Base-by-base conservation (phyloP, 352 stramenopile species). In the Aphanomyces invadans region DNA sequence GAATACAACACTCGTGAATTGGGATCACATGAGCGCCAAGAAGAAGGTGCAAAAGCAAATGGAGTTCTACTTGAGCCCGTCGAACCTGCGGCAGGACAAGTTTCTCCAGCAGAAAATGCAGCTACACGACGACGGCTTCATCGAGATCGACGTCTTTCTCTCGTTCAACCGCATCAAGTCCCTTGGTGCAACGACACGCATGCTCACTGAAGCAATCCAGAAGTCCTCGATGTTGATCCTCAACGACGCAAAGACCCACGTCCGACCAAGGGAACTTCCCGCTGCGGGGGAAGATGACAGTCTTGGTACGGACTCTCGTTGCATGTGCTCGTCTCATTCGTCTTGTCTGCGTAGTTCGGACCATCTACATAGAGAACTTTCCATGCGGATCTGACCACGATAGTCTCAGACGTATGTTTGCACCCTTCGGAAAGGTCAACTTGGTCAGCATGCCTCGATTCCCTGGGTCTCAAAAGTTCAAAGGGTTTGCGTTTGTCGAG, bases 401-500 rank as follows among this genome's bases (percentile, higher is more conserved):
- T 69, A 84, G 76, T 56, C 71, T 92, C 51, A 75, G 81, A 38
- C 74, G 74, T 38, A 60, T 73, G 23, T 85, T 90, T 45, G 68
- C 77, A 5, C 64, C 69, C 45, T 88, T 88, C 45, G 83, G 80
- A 49, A 92, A 88, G 69, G 83, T 91, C 39, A 88, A 78, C 32
- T 71, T 90, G 26, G 83, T 92, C 67, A 90, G 79, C 38, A 76
- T 92, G 71, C 80, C 83, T 10, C 83, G 83, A 29, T 92, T 89
- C 59, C 56, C 69, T 17, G 74, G 79, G n/a, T 87, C 68, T 60
- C 76, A 78, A 36, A 77, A 78, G 70, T 89, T 92, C 54, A 92
- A 92, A 66, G 83, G 83, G 7, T 92, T 92, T 75, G 83, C 76
- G 29, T 92, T 92, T n/a, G 77, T 90, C 25, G 83, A 92, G 72